These are phyloP conservation scores for Colletotrichum camelliae DNA, from an alignment of 2,329 filamentous ascomycete genomes.

Conservation along the genomic window DNA sequence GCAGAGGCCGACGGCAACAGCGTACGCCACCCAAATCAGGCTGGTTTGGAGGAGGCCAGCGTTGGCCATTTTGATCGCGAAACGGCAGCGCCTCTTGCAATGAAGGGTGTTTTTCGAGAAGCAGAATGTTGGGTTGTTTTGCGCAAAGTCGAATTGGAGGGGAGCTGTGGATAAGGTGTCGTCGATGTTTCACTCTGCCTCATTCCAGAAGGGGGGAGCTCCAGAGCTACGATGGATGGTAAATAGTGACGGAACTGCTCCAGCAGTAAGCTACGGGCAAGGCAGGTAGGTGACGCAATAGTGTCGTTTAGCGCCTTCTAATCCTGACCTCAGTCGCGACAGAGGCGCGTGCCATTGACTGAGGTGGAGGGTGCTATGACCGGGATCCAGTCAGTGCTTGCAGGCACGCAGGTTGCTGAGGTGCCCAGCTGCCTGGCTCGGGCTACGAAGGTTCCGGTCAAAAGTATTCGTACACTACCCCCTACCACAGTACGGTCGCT, in stretches of 20 bases:
- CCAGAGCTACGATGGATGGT: not conserved
- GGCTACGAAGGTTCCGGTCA: too few relatives aligned
- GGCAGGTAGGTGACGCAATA: conserved; percentile 4
- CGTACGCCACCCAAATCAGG: conserved; percentile 95
- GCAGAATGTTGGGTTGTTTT: not conserved
- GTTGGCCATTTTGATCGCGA: conserved; percentile 37
- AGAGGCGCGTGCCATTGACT: not conserved
- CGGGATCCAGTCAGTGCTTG: not conserved
- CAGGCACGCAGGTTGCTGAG: not conserved
- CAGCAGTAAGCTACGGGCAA: not conserved
- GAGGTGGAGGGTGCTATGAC: not conserved
- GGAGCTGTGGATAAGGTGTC: not conserved
- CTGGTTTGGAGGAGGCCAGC: conserved; percentile 79
- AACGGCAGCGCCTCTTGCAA: not conserved
- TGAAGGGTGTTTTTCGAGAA: not conserved
- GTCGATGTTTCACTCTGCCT: conserved; percentile 2
- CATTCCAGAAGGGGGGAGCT: conserved; percentile 10
- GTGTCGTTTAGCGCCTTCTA: not conserved
- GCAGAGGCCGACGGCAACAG: conserved; percentile 78
- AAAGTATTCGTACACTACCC: too few relatives aligned
- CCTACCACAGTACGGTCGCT: too few relatives aligned
- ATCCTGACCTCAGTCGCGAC: not conserved
- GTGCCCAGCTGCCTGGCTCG: not conserved
- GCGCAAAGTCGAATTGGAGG: not conserved
- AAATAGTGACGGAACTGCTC: not conserved